phyloP scores from a whole-genome alignment of 2,329 filamentous ascomycete species.

The Trichoderma sp. region DNA sequence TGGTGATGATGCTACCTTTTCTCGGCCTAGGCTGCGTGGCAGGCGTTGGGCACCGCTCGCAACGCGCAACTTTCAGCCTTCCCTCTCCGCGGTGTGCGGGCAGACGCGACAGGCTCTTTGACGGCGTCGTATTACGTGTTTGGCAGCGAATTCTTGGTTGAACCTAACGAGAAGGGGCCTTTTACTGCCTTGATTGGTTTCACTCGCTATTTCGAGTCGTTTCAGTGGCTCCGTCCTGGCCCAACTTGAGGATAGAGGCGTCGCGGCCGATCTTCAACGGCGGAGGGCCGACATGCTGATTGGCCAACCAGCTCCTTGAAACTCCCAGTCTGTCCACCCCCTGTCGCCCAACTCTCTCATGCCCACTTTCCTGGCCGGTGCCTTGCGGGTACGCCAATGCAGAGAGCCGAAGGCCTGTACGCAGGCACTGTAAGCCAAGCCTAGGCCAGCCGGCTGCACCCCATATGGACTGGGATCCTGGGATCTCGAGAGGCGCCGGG shows the following conservation, averaged over 20 bases:
- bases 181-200: slow-evolving; percentile 23
- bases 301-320: slow-evolving; percentile 23
- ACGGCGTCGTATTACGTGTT: slow-evolving; percentile 13
- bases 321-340: slow-evolving; percentile 19
- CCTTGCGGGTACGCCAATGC: slow-evolving; percentile 24
- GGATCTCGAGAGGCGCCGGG: slow-evolving; percentile 19
- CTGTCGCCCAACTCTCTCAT: slow-evolving; percentile 14
- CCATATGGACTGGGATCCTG: slow-evolving; percentile 19
- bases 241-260: slow-evolving; percentile 20
- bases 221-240: slow-evolving; percentile 20
- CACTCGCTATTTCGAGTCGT: slow-evolving; percentile 17
- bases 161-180: slow-evolving; percentile 2
- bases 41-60: neutral
- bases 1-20: neutral
- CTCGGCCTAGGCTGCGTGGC: neutral
- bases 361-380: slow-evolving; percentile 17
- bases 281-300: slow-evolving; percentile 10
- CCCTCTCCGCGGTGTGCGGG: neutral
- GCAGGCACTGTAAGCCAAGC: slow-evolving; percentile 10
- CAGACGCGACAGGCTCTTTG: slow-evolving; percentile 11
- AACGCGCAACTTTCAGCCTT: slow-evolving; percentile 21
- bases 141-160: neutral
- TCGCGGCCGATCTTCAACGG: slow-evolving; percentile 21
- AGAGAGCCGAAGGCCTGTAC: slow-evolving; percentile 18
- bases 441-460: slow-evolving; percentile 16